Evolutionary conservation across 2,329 filamentous ascomycete species (phyloP), one percentile per base, ranked within the genome.

Genomic region (Monilinia fructicola): DNA sequence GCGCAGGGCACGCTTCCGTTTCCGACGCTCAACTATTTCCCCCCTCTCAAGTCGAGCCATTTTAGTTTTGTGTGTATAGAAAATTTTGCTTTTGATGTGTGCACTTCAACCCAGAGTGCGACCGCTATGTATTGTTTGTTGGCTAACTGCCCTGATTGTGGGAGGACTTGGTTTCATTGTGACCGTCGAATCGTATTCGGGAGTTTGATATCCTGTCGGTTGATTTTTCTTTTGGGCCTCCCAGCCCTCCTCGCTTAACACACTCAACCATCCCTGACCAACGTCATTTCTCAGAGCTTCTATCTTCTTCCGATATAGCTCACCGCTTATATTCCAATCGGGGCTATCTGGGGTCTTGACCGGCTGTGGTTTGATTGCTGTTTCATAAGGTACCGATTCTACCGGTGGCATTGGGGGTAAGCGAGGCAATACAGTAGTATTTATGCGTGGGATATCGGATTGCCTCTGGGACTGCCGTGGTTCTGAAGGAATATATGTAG

Each of bases 231-330:
- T 75, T 61, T 75, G 74, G 21, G 71, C 53, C 69, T 87, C 83
- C 85, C 86, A 88, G 53, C 80, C 83, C 76, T 95, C 91, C 73
- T 97, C 93, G 68, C 90, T 90, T 61, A 98, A 81, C 18, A 91
- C 92, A 69, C 88, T 93, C 50, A 99, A 84, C 84, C 96, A 99
- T 48, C 88, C 90, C 73, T 88, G 92, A 42, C 93, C 93, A 71
- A 97, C 89, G 74, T 94, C 92, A 74, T 90, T 90, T 69, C 93
- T 89, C 64, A 97, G 80, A 3, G 90, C 88, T 77, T 97, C 93
- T 65, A 98, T 90, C 78, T 95, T 95, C 76, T 91, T 91, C 67
- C 90, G 87, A 78, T 97, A 98, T 10, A 91, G 81, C 74, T 95
- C 91, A 64, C 90, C 90, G 67, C 86, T 85, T 54, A 86, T 80